These are phyloP conservation scores for Fusarium sp. DNA, from an alignment of 2,329 filamentous ascomycete species.

Conservation along the genomic window DNA sequence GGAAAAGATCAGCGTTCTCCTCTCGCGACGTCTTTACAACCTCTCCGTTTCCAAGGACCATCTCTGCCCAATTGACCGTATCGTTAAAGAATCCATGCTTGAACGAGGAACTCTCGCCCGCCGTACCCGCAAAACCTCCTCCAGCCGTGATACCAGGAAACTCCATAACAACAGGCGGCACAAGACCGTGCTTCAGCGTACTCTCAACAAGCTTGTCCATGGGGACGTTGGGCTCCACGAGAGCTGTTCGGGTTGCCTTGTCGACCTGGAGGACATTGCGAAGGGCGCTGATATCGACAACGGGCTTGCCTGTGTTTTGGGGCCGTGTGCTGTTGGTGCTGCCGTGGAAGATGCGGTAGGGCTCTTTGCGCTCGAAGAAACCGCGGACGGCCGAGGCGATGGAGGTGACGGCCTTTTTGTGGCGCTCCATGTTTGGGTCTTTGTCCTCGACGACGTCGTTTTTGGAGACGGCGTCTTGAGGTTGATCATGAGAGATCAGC, in stretches of 20 bases:
- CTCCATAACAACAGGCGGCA: slow-evolving; percentile 77
- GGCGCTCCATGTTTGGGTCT: slow-evolving; percentile 55
- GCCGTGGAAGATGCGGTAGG: slow-evolving; percentile 81
- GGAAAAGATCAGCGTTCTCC: slow-evolving; percentile 70
- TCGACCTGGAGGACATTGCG: slow-evolving; percentile 73
- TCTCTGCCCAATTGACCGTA: slow-evolving; percentile 71
- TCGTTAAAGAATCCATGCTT: slow-evolving; percentile 74
- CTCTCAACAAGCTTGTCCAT: slow-evolving; percentile 73
- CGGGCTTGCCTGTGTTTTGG: slow-evolving; percentile 61
- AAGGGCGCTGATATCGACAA: slow-evolving; percentile 76
- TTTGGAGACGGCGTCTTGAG: slow-evolving; percentile 11
- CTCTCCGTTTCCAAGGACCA: slow-evolving; percentile 72
- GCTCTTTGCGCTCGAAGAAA: slow-evolving; percentile 59
- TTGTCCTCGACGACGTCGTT: neutral
- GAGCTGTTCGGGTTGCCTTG: slow-evolving; percentile 61
- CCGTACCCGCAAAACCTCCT: slow-evolving; percentile 73
- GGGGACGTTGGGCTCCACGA: slow-evolving; percentile 76
- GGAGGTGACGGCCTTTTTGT: slow-evolving; percentile 57
- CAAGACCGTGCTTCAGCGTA: slow-evolving; percentile 65
- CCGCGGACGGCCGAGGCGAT: slow-evolving; percentile 58
- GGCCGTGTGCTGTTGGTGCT: slow-evolving; percentile 80
- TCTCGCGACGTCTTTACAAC: slow-evolving; percentile 65
- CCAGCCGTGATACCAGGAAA: slow-evolving; percentile 78
- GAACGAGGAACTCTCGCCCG: slow-evolving; percentile 76
- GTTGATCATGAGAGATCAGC: slow-evolving; percentile 13